Evolutionary conservation across 139 green algal species (phyloP), one percentile per base, ranked within the genome.

Genomic region (Marvania coccoides): DNA sequence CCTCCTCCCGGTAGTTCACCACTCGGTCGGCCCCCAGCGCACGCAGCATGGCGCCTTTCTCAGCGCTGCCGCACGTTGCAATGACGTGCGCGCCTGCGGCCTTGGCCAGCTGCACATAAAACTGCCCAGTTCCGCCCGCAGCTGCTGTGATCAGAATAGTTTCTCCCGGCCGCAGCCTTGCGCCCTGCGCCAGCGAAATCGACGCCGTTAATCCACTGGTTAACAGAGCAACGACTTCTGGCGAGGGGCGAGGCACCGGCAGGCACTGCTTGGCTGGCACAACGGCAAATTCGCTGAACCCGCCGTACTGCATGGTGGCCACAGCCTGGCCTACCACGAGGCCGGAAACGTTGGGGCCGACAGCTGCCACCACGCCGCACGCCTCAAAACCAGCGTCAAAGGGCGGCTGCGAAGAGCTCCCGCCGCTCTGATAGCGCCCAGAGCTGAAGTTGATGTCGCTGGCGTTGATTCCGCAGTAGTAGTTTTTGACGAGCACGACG

Each of bases 111-210:
- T 97, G 92, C 36, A 97, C 91, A 9, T 85, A 90, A 78, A 98
- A 95, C 73, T 97, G 92, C 9, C 90, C 91, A 0, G 89, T 96
- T 28, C 92, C 92, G 23, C 75, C 75, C 1, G 92, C 92, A 4
- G 92, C 92, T 6, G 92, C 92, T 2, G 92, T 98, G 35, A 98
- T 87, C 28, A 98, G 81, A 45, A 98, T 86, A 23, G 81, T 92
- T 70, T 96, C 71, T 28, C 75, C 71, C 12, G 60, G 35, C 63
- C 71, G 28, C 54, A 86, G 57, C 24, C 61, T 40, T 2, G 67
- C 76, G 29, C 63, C 73, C 74, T 85, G 37, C 68, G 86, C 66
- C 61, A 90, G 65, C 5, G 67, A 76, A 34, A 97, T 91, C 48
- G 79, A 91, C 2, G 91, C 91, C 5, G 91, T 97, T 15, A 97